Evolutionary conservation across 495 filamentous ascomycete genomes (phyloP).

Genomic region (Parmelia sp.): DNA sequence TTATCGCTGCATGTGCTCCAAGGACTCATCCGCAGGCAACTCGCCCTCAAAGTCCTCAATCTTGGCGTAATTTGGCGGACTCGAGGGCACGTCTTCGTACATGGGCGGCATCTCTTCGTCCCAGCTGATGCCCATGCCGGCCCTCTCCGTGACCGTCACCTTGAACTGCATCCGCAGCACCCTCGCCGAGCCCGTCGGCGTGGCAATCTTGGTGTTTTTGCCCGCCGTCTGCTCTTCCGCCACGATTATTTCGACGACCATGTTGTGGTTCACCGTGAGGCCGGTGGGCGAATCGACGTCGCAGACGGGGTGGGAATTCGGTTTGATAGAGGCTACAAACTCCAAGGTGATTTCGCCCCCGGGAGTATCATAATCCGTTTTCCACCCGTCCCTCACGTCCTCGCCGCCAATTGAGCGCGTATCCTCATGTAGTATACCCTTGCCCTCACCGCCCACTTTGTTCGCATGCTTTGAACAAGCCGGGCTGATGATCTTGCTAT

Average conservation of each 20-base stretch:
- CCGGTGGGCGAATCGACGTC: conserved; percentile 75
- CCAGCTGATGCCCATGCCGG: conserved; percentile 90
- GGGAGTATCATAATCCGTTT: conserved; percentile 71
- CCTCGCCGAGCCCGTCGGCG: conserved; percentile 60
- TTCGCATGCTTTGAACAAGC: conserved; percentile 73
- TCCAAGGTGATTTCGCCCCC: conserved; percentile 77
- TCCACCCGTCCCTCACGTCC: conserved; percentile 86
- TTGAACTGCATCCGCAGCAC: conserved; percentile 92
- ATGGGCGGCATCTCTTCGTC: conserved; percentile 92
- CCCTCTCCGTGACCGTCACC: conserved; percentile 70
- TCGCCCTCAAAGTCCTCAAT: conserved; percentile 36
- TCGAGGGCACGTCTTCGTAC: conserved; percentile 88
- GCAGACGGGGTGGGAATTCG: conserved; percentile 60
- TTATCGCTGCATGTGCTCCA: conserved; percentile 18
- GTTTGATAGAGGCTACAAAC: conserved; percentile 64
- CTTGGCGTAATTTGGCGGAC: conserved; percentile 70
- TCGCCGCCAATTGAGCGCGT: conserved; percentile 65
- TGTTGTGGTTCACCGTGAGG: conserved; percentile 69
- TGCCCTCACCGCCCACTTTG: conserved; percentile 63
- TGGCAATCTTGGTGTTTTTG: background rate
- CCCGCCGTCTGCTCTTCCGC: conserved; percentile 80
- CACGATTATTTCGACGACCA: conserved; percentile 91
- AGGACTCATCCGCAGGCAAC: conserved; percentile 17
- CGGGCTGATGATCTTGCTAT: conserved; percentile 67
- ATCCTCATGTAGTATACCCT: conserved; percentile 74